A percentile compares a stretch with the other conserved stretches of the same genome.
These are phyloP conservation scores for Hexamita inflata DNA, from an alignment of 208 protist genomes.

Conservation along the genomic window DNA sequence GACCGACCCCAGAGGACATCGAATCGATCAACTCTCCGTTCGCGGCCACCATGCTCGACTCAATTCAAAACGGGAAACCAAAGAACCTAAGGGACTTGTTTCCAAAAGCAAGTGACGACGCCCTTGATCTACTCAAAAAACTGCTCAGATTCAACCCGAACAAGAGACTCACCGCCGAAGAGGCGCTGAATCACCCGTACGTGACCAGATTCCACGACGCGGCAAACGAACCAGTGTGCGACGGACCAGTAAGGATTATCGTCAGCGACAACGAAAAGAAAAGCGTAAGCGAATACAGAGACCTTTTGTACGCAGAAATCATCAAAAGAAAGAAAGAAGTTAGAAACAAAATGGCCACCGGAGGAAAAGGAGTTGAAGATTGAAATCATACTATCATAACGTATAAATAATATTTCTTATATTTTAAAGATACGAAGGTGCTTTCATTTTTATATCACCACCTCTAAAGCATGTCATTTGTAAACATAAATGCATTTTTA, in stretches of 20 bases:
- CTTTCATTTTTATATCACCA: too few species aligned
- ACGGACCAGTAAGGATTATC: conserved; percentile 40
- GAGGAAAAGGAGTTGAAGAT: too few species aligned
- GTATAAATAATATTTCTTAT: too few species aligned
- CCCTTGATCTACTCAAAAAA: conserved; percentile 43
- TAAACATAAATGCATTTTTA: too few species aligned
- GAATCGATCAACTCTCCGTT: conserved; percentile 44
- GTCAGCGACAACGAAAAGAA: conserved; percentile 43
- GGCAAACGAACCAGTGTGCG: conserved; percentile 47
- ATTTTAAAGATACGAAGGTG: too few species aligned
- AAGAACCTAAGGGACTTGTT: conserved; percentile 42
- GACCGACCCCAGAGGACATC: conserved; percentile 42
- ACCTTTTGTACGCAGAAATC: conserved; percentile 55
- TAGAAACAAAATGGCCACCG: too few species aligned
- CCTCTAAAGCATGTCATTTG: too few species aligned
- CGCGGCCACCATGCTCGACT: conserved; percentile 48
- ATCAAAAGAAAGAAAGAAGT: conserved; percentile 55
- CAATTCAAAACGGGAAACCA: conserved; percentile 32
- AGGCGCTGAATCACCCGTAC: conserved; percentile 58
- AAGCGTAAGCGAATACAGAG: conserved; percentile 52
- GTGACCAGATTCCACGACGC: conserved; percentile 56
- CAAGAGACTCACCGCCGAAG: conserved; percentile 46
- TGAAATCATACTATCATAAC: too few species aligned
- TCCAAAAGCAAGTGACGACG: conserved; percentile 44
- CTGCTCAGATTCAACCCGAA: conserved; percentile 45